Evolutionary conservation across 768 basidiomycete genomes (phyloP).

Genomic region (Gloeopeniophorella convolvens): DNA sequence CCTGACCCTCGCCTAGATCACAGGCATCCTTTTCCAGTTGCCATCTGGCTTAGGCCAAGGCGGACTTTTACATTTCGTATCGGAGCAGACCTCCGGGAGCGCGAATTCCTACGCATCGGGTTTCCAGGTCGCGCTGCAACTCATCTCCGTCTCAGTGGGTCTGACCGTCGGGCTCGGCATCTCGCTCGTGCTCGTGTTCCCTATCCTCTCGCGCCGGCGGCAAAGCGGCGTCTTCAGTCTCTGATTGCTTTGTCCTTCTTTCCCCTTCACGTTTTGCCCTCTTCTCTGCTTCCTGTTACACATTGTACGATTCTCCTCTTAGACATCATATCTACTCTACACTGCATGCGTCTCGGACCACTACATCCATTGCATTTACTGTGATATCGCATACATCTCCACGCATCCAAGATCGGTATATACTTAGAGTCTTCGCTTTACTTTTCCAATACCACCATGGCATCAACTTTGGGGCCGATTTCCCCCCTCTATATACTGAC

Average conservation of each 20-base stretch:
- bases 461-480: no score
- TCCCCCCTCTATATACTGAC: no score
- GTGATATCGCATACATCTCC: no score
- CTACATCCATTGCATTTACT: no score
- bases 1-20: slow-evolving; percentile 37
- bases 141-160: slow-evolving; percentile 72
- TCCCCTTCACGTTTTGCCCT: no score
- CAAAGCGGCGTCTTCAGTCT: slow-evolving; percentile 61
- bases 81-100: slow-evolving; percentile 45
- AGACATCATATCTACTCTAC: no score
- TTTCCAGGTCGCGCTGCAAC: slow-evolving; percentile 68
- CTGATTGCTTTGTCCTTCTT: slow-evolving; percentile 23
- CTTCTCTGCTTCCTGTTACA: no score
- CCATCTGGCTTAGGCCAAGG: slow-evolving; percentile 78
- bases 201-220: slow-evolving; percentile 49
- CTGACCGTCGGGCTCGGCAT: slow-evolving; percentile 77
- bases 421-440: no score
- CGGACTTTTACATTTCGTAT: slow-evolving; percentile 68
- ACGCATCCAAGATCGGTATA: no score
- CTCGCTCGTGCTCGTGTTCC: slow-evolving; percentile 59
- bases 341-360: no score
- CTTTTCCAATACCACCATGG: no score
- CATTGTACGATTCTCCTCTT: no score
- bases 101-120: slow-evolving; percentile 55
- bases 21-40: slow-evolving; percentile 79